These are phyloP conservation scores for Sporormia fimetaria DNA, from an alignment of 495 filamentous ascomycete species.

Conservation along the genomic window DNA sequence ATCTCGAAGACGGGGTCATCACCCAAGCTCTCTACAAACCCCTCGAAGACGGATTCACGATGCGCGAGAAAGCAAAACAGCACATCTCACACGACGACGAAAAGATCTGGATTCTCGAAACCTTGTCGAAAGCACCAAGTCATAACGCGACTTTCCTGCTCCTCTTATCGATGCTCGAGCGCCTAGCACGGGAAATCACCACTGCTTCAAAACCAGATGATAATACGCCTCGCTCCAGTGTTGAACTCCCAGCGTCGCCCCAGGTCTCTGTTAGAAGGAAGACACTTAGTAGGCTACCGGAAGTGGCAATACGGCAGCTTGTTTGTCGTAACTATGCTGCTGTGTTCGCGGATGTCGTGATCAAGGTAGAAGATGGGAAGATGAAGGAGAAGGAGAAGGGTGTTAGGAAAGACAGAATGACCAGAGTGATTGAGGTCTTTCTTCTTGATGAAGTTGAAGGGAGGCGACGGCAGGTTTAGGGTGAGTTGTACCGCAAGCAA, in stretches of 20 bases:
- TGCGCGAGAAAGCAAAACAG: conserved; percentile 38
- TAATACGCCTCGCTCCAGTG: conserved; percentile 16
- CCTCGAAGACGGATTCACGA: conserved; percentile 51
- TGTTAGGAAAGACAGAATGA: conserved; percentile 19
- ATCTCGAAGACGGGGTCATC: conserved; percentile 65
- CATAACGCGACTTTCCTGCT: conserved; percentile 83
- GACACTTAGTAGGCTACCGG: conserved; percentile 24
- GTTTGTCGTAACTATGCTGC: conserved; percentile 24
- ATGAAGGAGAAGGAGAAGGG: conserved; percentile 23
- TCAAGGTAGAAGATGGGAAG: conserved; percentile 9
- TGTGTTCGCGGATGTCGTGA: conserved; percentile 23
- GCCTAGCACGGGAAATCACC: conserved; percentile 25
- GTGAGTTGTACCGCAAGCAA: no score
- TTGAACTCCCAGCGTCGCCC: conserved; percentile 22
- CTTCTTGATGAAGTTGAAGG: conserved; percentile 6
- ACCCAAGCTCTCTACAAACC: conserved; percentile 54
- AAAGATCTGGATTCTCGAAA: conserved; percentile 58
- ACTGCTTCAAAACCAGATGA: conserved; percentile 16
- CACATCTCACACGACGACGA: conserved; percentile 49
- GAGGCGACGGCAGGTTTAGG: no score
- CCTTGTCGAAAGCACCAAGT: conserved; percentile 55
- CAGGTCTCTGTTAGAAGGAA: conserved; percentile 16
- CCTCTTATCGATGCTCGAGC: conserved; percentile 60
- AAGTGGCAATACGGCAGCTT: conserved; percentile 25
- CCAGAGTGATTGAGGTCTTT: conserved; percentile 24